Evolutionary conservation across 305 asterid genomes (phyloP).

Genomic region (Solanum hybrid): DNA sequence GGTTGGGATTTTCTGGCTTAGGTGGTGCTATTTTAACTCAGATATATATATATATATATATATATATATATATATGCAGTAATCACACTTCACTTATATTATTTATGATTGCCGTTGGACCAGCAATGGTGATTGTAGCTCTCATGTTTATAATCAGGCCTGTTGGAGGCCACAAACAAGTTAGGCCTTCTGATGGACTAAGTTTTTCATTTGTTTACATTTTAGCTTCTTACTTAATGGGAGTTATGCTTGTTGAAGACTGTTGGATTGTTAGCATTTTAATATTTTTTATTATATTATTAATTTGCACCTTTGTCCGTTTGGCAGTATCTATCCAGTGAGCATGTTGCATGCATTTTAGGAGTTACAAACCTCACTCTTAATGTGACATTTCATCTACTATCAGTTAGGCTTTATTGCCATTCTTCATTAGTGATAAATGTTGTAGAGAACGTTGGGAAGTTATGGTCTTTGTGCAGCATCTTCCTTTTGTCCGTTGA

Average conservation of each 20-base stretch:
- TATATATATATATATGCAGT: slow-evolving; percentile 1
- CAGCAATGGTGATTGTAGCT: slow-evolving; percentile 32
- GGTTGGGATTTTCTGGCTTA: slow-evolving; percentile 35
- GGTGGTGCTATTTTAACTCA: slow-evolving; percentile 43
- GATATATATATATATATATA: neutral
- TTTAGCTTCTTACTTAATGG: slow-evolving; percentile 44
- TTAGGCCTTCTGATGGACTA: slow-evolving; percentile 25
- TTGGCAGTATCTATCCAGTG: no score
- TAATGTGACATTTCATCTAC: no score
- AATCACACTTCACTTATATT: slow-evolving; percentile 27
- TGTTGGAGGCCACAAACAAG: slow-evolving; percentile 35
- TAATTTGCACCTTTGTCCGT: no score
- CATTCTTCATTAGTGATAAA: no score
- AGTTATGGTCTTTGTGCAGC: no score
- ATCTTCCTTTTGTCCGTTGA: no score
- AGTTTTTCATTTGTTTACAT: slow-evolving; percentile 29
- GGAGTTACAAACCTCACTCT: no score
- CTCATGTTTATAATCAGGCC: slow-evolving; percentile 43
- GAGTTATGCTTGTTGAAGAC: slow-evolving; percentile 41
- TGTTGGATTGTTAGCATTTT: neutral
- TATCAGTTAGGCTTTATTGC: no score
- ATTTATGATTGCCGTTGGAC: slow-evolving; percentile 44
- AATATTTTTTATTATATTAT: no score
- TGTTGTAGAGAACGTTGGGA: no score
- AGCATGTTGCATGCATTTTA: no score